These are phyloP conservation scores for Flaveria floridana DNA, from an alignment of 140 eudicot species.

Conservation along the genomic window DNA sequence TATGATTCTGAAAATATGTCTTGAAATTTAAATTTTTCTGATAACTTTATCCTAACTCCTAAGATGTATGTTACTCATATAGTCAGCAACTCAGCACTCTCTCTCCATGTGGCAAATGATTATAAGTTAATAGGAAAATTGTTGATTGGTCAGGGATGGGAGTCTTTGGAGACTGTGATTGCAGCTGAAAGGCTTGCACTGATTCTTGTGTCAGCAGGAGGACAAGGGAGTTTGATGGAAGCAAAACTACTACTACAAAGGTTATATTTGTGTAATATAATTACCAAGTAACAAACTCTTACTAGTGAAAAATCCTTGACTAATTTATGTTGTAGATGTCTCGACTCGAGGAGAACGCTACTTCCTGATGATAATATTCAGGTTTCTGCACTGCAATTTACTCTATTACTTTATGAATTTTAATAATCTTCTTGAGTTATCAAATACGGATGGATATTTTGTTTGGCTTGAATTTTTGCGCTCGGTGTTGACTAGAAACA, in stretches of 20 bases:
- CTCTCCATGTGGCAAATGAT: background rate
- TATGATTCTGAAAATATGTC: background rate
- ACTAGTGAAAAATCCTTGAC: conserved; percentile 15
- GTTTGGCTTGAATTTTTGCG: background rate
- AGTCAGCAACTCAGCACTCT: conserved; percentile 11
- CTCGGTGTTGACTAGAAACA: background rate
- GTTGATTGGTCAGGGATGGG: conserved; percentile 67
- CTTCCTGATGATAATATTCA: conserved; percentile 75
- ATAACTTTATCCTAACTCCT: background rate
- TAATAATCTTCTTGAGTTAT: background rate
- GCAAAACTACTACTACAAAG: conserved; percentile 74
- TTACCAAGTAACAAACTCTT: background rate
- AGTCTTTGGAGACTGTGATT: conserved; percentile 74
- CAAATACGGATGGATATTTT: background rate
- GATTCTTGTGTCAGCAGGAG: conserved; percentile 53
- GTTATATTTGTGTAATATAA: conserved; percentile 30
- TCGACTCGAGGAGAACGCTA: conserved; percentile 56
- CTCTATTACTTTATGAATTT: background rate
- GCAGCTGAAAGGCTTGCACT: conserved; percentile 82
- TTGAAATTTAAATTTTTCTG: background rate
- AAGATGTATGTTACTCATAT: background rate
- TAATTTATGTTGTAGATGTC: conserved; percentile 60
- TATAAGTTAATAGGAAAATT: background rate
- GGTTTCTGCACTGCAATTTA: conserved; percentile 40
- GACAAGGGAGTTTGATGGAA: conserved; percentile 51